Percentiles rank a stretch among this genome's conserved stretches.
These are phyloP conservation scores for Populus euphratica DNA, from an alignment of 345 rosid genomes.

Conservation along the genomic window DNA sequence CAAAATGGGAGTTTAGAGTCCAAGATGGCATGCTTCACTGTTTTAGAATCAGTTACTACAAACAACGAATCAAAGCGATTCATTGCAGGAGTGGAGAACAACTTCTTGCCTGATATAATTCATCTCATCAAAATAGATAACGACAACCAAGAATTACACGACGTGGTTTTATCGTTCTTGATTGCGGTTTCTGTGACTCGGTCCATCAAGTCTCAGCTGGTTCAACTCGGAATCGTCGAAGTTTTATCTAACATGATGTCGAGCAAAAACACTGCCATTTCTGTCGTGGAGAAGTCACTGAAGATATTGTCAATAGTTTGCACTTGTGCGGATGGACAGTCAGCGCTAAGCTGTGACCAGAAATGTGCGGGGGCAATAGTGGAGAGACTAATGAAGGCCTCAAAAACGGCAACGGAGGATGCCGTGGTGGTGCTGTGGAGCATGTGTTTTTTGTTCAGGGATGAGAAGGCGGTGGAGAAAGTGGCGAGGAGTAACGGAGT, in stretches of 20 bases:
- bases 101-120: not conserved
- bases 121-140: slow-evolving; percentile 1
- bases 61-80: slow-evolving; percentile 11
- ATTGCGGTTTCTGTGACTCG: slow-evolving; percentile 2
- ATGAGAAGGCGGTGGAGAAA: slow-evolving; percentile 20
- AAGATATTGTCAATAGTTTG: slow-evolving; percentile 10
- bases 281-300: slow-evolving; percentile 15
- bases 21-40: slow-evolving; percentile 1
- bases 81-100: slow-evolving; percentile 8
- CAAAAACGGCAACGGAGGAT: slow-evolving; percentile 26
- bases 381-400: slow-evolving; percentile 23
- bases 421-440: slow-evolving; percentile 26
- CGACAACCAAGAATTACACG: slow-evolving; percentile 3
- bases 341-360: slow-evolving; percentile 19
- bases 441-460: slow-evolving; percentile 16
- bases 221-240: slow-evolving; percentile 13
- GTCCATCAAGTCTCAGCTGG: slow-evolving; percentile 8
- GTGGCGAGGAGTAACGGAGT: slow-evolving; percentile 19
- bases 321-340: slow-evolving; percentile 15
- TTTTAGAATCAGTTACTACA: slow-evolving; percentile 17
- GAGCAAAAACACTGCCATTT: slow-evolving; percentile 4
- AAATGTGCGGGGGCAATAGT: slow-evolving; percentile 14
- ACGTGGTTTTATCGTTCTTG: slow-evolving; percentile 12
- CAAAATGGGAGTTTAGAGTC: slow-evolving; percentile 7
- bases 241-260: slow-evolving; percentile 1